A percentile compares a stretch with the other conserved stretches of the same genome.
Evolutionary conservation across 805 yeast species (phyloP).

Genomic region (Cyberlindnera nakhonratchasimensis): DNA sequence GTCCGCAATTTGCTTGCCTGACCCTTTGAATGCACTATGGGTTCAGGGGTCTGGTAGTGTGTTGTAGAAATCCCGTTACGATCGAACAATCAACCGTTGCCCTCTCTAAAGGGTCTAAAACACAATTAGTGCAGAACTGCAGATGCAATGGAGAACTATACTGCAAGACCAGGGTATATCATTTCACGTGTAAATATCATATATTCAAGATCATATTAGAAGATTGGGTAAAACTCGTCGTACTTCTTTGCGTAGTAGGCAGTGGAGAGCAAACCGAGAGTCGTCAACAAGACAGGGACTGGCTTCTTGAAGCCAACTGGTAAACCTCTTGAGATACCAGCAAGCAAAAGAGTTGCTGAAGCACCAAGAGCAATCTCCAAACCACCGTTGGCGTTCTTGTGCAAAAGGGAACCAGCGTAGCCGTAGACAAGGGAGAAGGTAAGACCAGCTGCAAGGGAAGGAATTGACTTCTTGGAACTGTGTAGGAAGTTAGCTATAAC

Average conservation of each 20-base stretch:
- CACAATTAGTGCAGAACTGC: no score
- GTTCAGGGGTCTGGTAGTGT: no score
- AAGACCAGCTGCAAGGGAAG: slow-evolving; percentile 77
- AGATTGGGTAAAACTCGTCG: slow-evolving; percentile 57
- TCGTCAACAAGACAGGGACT: slow-evolving; percentile 63
- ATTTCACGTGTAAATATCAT: not conserved
- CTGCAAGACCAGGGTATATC: no score
- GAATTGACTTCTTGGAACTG: slow-evolving; percentile 52
- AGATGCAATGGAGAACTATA: no score
- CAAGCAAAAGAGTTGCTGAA: slow-evolving; percentile 59
- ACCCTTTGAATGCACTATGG: no score
- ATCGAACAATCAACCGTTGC: no score
- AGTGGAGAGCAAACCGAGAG: slow-evolving; percentile 60
- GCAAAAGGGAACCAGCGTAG: slow-evolving; percentile 70
- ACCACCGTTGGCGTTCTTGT: slow-evolving; percentile 73
- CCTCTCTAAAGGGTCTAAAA: no score
- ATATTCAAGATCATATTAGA: not conserved
- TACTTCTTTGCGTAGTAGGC: slow-evolving; percentile 73
- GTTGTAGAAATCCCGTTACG: no score
- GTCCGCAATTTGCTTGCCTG: no score
- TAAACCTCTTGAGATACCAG: slow-evolving; percentile 69
- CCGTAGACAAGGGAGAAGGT: slow-evolving; percentile 58
- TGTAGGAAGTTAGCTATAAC: not conserved
- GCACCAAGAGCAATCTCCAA: slow-evolving; percentile 76
- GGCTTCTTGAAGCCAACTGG: slow-evolving; percentile 63